phyloP scores from a whole-genome alignment of 805 yeast genomes.

The Maudiozyma barnettii region DNA sequence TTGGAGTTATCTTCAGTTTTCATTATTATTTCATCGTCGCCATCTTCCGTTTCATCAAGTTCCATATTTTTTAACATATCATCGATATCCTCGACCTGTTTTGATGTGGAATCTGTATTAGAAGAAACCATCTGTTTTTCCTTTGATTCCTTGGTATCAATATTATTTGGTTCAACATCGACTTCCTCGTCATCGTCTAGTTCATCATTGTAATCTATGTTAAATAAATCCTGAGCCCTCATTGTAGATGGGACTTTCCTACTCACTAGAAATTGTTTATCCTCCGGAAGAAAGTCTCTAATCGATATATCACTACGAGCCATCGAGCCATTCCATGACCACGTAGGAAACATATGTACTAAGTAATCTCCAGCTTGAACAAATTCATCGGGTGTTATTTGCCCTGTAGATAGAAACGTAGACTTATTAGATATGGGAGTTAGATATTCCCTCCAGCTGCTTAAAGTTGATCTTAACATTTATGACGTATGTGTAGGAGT shows the following conservation, averaged over 20 bases:
- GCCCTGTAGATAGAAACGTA: constrained; percentile 78
- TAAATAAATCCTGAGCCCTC: constrained; percentile 50
- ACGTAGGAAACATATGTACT: constrained; percentile 87
- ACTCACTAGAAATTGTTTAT: constrained; percentile 82
- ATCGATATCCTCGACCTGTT: constrained; percentile 17
- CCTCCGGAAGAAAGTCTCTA: constrained; percentile 64
- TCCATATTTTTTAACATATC: constrained; percentile 23
- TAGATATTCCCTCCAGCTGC: constrained; percentile 81
- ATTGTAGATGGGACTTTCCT: constrained; percentile 80
- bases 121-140: neutral
- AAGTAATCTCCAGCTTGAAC: constrained; percentile 90
- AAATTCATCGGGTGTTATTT: constrained; percentile 92
- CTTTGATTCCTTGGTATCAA: neutral
- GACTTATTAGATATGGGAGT: constrained; percentile 88
- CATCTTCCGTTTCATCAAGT: constrained; percentile 33
- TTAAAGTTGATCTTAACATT: constrained; percentile 64
- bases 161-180: neutral
- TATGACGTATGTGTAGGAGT: neutral
- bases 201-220: constrained; percentile 31
- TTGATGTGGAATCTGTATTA: neutral
- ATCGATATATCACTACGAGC: constrained; percentile 35
- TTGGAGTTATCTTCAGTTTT: constrained; percentile 7
- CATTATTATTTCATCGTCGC: constrained; percentile 36
- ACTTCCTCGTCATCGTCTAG: constrained; percentile 23
- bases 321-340: constrained; percentile 67